Percentiles rank a stretch among this genome's conserved stretches.
Conservation (phyloP, 352 stramenopile species). For the Nothophytophthora sp. region DNA sequence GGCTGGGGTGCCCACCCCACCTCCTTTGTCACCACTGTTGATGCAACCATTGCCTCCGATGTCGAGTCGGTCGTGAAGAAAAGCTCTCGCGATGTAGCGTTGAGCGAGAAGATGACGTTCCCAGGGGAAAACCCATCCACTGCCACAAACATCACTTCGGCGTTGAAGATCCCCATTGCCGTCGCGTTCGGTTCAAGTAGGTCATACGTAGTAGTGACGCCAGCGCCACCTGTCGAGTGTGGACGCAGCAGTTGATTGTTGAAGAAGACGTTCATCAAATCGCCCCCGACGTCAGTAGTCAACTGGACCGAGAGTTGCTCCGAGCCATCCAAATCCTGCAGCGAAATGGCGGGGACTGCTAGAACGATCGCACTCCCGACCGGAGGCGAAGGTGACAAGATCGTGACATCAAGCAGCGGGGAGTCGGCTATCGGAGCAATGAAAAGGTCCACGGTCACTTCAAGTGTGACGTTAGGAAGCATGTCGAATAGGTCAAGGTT, state of each 20-base stretch:
- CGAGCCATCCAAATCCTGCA: slow-evolving; percentile 22
- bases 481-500: slow-evolving; percentile 7
- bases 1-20: slow-evolving; percentile 16
- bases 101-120: slow-evolving; percentile 13
- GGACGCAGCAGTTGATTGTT: slow-evolving; percentile 11
- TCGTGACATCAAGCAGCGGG: slow-evolving; percentile 3
- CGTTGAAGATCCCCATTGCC: slow-evolving; percentile 2
- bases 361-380: slow-evolving; percentile 11
- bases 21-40: slow-evolving; percentile 1
- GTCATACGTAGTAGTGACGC: slow-evolving; percentile 1
- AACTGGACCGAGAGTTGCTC: slow-evolving; percentile 18
- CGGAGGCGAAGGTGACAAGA: neutral
- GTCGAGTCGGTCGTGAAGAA: slow-evolving; percentile 8
- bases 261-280: slow-evolving; percentile 14
- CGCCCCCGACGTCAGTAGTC: neutral
- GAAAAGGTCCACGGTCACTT: slow-evolving; percentile 21
- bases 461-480: slow-evolving; percentile 20
- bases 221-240: neutral
- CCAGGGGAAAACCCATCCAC: neutral
- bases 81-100: slow-evolving; percentile 15
- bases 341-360: slow-evolving; percentile 4
- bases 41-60: slow-evolving; percentile 5
- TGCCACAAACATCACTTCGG: slow-evolving; percentile 14
- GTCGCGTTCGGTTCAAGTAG: slow-evolving; percentile 7
- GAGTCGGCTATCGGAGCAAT: slow-evolving; percentile 16